phyloP scores from a whole-genome alignment of 768 basidiomycete species.

The Suillus luteus region DNA sequence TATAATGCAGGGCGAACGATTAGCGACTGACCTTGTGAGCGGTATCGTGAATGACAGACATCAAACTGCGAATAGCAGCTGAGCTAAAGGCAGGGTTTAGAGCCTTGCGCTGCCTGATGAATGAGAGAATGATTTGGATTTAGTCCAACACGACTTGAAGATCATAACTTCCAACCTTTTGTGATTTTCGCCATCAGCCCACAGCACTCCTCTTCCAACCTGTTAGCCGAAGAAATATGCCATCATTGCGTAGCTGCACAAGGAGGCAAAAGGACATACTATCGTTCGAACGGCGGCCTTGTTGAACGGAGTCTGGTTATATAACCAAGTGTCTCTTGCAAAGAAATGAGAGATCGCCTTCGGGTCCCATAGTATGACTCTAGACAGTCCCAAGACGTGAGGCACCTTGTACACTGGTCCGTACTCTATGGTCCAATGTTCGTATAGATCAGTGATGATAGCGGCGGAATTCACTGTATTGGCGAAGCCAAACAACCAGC shows the following conservation, averaged over 20 bases:
- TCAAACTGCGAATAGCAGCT: slow-evolving; percentile 48
- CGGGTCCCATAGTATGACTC: slow-evolving; percentile 42
- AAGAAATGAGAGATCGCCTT: slow-evolving; percentile 52
- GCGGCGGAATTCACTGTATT: slow-evolving; percentile 27
- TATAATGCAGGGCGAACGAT: not conserved
- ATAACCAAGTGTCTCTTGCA: slow-evolving; percentile 48
- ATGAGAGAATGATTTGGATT: not conserved
- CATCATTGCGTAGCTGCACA: not conserved
- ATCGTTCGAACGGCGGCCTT: slow-evolving; percentile 41
- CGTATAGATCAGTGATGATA: slow-evolving; percentile 36
- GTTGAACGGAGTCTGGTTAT: slow-evolving; percentile 40
- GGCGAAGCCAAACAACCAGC: slow-evolving; percentile 42
- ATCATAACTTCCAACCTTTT: slow-evolving; percentile 4
- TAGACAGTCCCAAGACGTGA: slow-evolving; percentile 33
- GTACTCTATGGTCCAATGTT: slow-evolving; percentile 45
- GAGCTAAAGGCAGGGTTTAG: slow-evolving; percentile 55
- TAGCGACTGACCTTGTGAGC: slow-evolving; percentile 45
- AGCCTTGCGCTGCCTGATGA: slow-evolving; percentile 47
- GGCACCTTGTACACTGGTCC: slow-evolving; percentile 46
- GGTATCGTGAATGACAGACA: slow-evolving; percentile 50
- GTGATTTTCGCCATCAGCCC: slow-evolving; percentile 29
- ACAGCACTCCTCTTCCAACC: slow-evolving; percentile 32
- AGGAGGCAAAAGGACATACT: slow-evolving; percentile 26
- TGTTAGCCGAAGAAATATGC: not conserved
- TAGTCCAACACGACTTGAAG: not conserved